Base-by-base conservation (phyloP, 192 early-diverging fungal species). In the Gigaspora rosea region DNA sequence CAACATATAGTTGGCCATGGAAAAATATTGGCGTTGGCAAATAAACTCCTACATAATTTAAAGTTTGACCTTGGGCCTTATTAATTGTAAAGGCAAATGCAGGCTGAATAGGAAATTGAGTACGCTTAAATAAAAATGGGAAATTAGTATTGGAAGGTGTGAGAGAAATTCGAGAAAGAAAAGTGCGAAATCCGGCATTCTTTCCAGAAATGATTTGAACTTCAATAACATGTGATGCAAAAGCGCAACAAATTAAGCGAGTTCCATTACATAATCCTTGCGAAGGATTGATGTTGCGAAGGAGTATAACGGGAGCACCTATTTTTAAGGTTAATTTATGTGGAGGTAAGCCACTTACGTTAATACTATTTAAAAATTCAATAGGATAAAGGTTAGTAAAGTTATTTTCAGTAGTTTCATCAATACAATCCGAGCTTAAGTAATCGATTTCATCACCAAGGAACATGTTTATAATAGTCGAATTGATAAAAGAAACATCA, bases 1-100 rank as follows among this genome's bases (percentile, higher is more conserved):
- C 79, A 18, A 82, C 78, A 65, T 80, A 63, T 8, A 82, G 57
- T 54, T 82, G 76, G 0, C 81, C 78, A 65, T 78, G 71, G 13
- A 49, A 61, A 57, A 82, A 82, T 18, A 74, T 65, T 0, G 78
- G 70, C 0, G 36, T 35, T 5, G 52, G 74, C 32, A 78, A 58
- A 51, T 78, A 78, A 0, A 82, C 2, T 13, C 74, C 78, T n/a
- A 82, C 65, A 27, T 16, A 16, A 3, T 52, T 32, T 13, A 82
- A 4, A 5, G 76, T 79, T 52, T 82, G 57, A 12, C 67, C 75
- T 78, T 79, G 65, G 6, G 75, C 50, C 50, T 79, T 79, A 52
- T 79, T 79, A 32, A 79, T 74, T 7, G 76, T 78, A 64, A 79
- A 74, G 1, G 56, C 75, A 79, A 82, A 79, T 0, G 71, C 78